These are phyloP conservation scores for Colletotrichum spaethianum DNA, from an alignment of 2,329 filamentous ascomycete genomes.

Conservation along the genomic window DNA sequence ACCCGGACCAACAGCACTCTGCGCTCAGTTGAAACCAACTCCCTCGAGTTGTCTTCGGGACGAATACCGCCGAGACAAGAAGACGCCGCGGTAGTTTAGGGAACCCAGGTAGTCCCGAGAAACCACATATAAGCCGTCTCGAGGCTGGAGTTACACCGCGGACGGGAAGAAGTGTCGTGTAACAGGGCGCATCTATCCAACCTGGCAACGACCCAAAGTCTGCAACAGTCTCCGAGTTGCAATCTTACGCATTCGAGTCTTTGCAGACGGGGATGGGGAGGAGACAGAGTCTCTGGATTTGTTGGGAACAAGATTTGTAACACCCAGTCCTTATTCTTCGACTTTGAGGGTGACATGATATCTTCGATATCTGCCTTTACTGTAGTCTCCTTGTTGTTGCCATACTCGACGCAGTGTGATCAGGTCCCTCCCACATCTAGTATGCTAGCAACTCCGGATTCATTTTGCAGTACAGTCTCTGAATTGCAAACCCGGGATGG, in stretches of 20 bases:
- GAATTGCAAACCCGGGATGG: background rate
- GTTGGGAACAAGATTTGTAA: background rate
- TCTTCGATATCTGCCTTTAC: background rate
- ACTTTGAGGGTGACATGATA: background rate
- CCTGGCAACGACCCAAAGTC: background rate
- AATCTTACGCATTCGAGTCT: conserved; percentile 13
- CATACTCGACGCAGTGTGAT: background rate
- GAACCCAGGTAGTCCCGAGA: no score
- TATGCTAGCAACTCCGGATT: background rate
- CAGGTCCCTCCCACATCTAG: background rate
- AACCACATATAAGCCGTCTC: background rate
- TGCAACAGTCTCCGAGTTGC: background rate
- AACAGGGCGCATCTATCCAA: background rate
- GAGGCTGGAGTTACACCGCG: background rate
- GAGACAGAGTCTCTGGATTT: background rate
- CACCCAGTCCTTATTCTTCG: background rate
- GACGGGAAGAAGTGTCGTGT: background rate
- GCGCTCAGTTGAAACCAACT: background rate
- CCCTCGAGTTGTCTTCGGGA: background rate
- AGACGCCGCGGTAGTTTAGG: background rate
- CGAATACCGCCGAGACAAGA: background rate
- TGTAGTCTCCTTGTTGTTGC: background rate
- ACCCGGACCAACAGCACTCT: background rate
- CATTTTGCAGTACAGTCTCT: background rate
- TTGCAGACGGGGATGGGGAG: background rate